These are phyloP conservation scores for Dalechampia spathulata DNA, from an alignment of 441 rosid species.

Conservation along the genomic window DNA sequence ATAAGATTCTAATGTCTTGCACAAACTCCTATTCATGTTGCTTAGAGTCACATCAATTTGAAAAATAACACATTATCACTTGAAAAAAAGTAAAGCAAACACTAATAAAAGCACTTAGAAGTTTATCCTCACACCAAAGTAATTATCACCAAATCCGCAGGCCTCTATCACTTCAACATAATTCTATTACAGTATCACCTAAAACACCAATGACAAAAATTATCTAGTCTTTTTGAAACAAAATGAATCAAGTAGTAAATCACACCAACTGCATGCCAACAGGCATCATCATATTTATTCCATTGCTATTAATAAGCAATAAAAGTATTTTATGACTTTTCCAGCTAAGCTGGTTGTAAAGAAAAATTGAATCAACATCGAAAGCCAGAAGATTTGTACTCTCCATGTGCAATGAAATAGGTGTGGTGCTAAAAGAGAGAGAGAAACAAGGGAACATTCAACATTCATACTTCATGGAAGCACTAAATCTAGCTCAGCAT, in stretches of 20 bases:
- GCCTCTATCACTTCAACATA: not conserved
- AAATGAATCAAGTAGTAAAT: no score
- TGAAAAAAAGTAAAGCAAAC: no score
- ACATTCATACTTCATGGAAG: conserved; percentile 6
- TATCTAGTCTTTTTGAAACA: not conserved
- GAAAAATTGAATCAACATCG: not conserved
- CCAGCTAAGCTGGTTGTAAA: not conserved
- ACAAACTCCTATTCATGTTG: no score
- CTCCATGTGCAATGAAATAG: not conserved
- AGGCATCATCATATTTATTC: no score
- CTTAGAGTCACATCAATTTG: no score
- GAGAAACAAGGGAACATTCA: not conserved
- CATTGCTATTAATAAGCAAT: no score
- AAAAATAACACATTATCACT: not conserved
- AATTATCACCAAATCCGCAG: not conserved
- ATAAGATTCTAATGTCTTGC: no score
- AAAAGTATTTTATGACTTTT: not conserved
- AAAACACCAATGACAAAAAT: not conserved
- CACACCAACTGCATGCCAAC: no score
- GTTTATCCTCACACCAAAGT: not conserved
- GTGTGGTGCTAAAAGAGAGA: not conserved
- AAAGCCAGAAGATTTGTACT: conserved; percentile 8
- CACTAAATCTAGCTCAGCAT: not conserved
- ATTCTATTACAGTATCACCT: not conserved
- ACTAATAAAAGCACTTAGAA: not conserved